Evolutionary conservation across 768 basidiomycete species (phyloP), one percentile per base, ranked within the genome.

Genomic region (Boletus tomentosulus): DNA sequence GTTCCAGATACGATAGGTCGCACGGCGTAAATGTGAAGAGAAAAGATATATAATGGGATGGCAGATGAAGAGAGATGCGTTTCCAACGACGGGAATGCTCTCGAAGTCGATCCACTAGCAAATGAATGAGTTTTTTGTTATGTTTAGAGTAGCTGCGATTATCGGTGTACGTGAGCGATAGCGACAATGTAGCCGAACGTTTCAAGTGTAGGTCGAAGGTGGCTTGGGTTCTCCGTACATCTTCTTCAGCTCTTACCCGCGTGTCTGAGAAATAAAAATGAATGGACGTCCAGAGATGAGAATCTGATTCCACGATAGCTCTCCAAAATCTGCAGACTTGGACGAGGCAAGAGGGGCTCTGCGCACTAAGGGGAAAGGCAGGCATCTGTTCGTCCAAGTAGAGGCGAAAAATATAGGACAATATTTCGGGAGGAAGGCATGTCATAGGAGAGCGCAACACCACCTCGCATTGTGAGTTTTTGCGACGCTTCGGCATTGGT

Each of bases 371-470:
- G 28, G 16, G 11, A 16, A 7, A n/a, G 44, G 30, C 10, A 9
- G 28, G 11, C 19, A 10, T 12, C 41, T 42, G 28, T 13, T 31
- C 30, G 30, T n/a, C 16, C n/a, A 10, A 28, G 15, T 7, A 16
- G 34, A 50, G 7, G 28, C 48, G 44, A 28, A 58, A 65, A 9
- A 65, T 47, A 27, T 41, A 16, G 9, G 25, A 16, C 27, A 75
- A 50, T 77, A 81, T 67, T 71, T 82, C 59, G 5, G 53, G 39
- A n/a, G 57, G 64, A 35, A 62, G 12, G 13, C 50, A 31, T 11
- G 42, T 51, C 33, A 60, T 46, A 2, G 52, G 57, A 11, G 56
- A 48, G 41, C 5, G 13, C 12, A 28, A 16, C 25, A 15, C 25
- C 25, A n/a, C 27, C 43, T 15, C 11, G 43, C 12, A 13, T 42